Percentiles rank a stretch among this genome's conserved stretches.
Conservation (phyloP, 2,329 filamentous ascomycete genomes). For the Cladophialophora carrionii region DNA sequence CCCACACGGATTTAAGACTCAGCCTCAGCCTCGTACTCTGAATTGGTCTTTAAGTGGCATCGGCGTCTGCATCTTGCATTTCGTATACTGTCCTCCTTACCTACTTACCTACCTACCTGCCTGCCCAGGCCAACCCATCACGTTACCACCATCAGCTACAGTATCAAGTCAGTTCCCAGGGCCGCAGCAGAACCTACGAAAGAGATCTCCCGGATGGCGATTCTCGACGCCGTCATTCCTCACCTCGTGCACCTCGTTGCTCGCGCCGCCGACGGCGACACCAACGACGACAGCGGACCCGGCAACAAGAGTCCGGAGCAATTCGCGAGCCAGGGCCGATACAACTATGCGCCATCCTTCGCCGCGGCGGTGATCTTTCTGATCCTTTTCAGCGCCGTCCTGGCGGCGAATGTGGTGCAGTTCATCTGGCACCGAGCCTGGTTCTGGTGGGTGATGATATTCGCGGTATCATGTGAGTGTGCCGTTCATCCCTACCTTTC, state of each 20-base stretch:
- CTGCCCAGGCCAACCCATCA: too few species aligned
- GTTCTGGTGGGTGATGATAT: conserved; percentile 53
- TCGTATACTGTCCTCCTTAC: too few species aligned
- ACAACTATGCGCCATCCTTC: conserved; percentile 47
- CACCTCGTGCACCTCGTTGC: conserved; percentile 17
- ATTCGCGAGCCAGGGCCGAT: conserved; percentile 34
- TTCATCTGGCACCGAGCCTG: conserved; percentile 44
- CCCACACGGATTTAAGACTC: too few species aligned
- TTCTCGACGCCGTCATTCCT: conserved; percentile 8
- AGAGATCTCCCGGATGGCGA: too few species aligned
- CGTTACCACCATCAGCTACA: too few species aligned
- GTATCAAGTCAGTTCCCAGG: too few species aligned
- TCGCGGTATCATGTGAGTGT: conserved; percentile 45
- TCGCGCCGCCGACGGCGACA: conserved; percentile 4
- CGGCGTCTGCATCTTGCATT: too few species aligned
- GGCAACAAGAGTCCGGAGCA: conserved; percentile 26
- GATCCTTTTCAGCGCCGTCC: conserved; percentile 42
- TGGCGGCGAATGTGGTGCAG: conserved; percentile 41
- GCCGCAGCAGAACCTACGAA: too few species aligned
- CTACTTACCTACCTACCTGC: too few species aligned
- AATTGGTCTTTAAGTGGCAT: too few species aligned
- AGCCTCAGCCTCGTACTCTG: too few species aligned
- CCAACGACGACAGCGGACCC: conserved; percentile 3
- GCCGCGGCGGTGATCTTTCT: conserved; percentile 44
- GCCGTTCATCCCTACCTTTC: not conserved